Evolutionary conservation across 768 basidiomycete genomes (phyloP), one percentile per base, ranked within the genome.

Genomic region (Pulveroboletus sp.): DNA sequence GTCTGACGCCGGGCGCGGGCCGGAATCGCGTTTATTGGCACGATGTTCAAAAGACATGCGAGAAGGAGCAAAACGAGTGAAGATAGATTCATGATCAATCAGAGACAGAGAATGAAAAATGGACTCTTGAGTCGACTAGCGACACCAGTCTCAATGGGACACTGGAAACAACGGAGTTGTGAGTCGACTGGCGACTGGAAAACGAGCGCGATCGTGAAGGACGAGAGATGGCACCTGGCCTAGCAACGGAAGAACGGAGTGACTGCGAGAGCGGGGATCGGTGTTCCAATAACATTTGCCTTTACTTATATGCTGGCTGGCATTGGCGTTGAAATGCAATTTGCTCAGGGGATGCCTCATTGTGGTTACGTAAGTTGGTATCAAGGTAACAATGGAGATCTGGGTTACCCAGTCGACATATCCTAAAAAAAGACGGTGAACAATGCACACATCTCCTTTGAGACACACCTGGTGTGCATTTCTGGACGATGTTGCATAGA

Each of bases 1-100:
- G 37, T 38, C 16, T 56, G 53, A 32, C 49, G 64, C 39, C 42
- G 44, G 9, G 45, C 38, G 30, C 4, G 47, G 7, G 55, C 22
- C 6, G 67, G 68, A 27, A 66, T 46, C 26, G 64, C 57, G 7
- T 50, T 30, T 48, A 62, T 66, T 45, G 71, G 70, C 31, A 75
- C 60, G 48, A 73, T 68, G 43, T 76, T 55, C 39, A 81, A 60
- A 50, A 86, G 55, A 65, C 73, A 77, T 54, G 76, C 74, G 51
- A 82, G 71, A 56, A 87, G 73, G 53, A 77, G 51, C 49, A 85
- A 74, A 35, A 73, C 68, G 57, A 76, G 57, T 38, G 70, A 69
- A 62, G 85, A 70, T 17, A 17, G 16, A 56, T 78, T 78, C 85
- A 88, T 87, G 56, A 59, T 67, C 39, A 16, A 34, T 45, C 17